Evolutionary conservation across 73 alveolate species (phyloP).

Genomic region (Paramecium tetraurelia): DNA sequence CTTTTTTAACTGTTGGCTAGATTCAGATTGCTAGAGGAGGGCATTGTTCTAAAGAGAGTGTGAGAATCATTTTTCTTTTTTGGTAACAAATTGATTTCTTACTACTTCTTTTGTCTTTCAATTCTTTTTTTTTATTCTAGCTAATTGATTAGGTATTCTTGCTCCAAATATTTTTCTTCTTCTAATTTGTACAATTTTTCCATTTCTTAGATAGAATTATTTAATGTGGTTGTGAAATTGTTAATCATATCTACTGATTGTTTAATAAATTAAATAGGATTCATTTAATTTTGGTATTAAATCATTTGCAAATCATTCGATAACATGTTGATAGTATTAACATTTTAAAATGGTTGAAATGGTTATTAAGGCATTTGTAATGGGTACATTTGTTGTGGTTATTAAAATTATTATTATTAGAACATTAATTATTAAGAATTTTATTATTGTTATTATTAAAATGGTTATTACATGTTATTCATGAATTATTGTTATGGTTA

Average conservation of each 20-base stretch:
- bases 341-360: neutral
- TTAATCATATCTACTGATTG: neutral
- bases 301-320: neutral
- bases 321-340: neutral
- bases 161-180: neutral
- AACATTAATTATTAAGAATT: neutral
- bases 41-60: neutral
- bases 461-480: neutral
- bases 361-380: neutral
- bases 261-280: neutral
- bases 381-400: neutral
- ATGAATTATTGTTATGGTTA: neutral
- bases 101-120: neutral
- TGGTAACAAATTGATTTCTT: neutral
- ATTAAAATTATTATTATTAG: neutral
- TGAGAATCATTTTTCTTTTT: neutral
- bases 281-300: neutral
- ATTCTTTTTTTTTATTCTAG: neutral
- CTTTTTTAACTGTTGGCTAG: neutral
- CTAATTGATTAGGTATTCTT: neutral
- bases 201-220: neutral
- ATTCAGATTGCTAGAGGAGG: neutral
- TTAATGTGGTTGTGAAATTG: neutral
- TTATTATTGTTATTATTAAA: neutral
- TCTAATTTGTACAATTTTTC: neutral